phyloP scores from a whole-genome alignment of 805 yeast genomes.

The Scheffersomyces ergatensis region DNA sequence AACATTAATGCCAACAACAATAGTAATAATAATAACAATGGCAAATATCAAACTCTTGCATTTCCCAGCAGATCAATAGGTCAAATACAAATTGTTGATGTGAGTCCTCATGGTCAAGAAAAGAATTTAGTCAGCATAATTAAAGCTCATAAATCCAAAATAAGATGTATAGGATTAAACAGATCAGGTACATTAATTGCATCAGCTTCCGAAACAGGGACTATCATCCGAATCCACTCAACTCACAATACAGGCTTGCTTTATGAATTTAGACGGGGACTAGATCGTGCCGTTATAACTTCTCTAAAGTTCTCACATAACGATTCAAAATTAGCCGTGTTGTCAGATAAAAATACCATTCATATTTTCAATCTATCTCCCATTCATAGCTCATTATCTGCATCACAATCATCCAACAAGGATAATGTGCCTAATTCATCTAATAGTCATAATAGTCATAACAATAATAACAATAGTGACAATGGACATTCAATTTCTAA shows the following conservation, averaged over 20 bases:
- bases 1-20: conserved; percentile 5
- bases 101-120: conserved; percentile 63
- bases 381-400: neutral
- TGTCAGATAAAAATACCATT: conserved; percentile 85
- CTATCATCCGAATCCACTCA: conserved; percentile 72
- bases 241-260: conserved; percentile 64
- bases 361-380: conserved; percentile 67
- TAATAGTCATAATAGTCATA: neutral
- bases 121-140: conserved; percentile 64
- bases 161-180: conserved; percentile 63
- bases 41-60: conserved; percentile 54
- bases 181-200: conserved; percentile 69
- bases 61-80: conserved; percentile 78
- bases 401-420: neutral
- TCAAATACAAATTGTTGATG: conserved; percentile 77
- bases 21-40: conserved; percentile 7
- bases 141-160: conserved; percentile 70
- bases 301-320: conserved; percentile 82
- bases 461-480: neutral
- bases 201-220: conserved; percentile 80
- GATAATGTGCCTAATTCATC: neutral
- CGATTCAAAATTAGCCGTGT: conserved; percentile 73
- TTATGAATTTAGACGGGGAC: conserved; percentile 87
- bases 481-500: conserved; percentile 2
- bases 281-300: conserved; percentile 79